phyloP scores from a whole-genome alignment of 139 green algal species.

The Chlorella sp. region DNA sequence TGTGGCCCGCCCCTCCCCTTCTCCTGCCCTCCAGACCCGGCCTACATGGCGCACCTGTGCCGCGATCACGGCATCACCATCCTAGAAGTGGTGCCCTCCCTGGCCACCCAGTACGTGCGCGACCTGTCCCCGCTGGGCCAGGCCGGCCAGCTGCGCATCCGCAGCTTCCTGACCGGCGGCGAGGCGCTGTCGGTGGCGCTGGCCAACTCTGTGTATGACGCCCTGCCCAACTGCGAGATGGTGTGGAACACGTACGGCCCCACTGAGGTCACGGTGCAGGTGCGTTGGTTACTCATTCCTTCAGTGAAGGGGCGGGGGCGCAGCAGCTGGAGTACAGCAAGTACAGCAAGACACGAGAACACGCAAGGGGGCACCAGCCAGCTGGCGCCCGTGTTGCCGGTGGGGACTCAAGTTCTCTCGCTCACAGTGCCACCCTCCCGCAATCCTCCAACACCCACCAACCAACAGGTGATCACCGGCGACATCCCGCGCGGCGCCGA shows the following conservation, averaged over 20 bases:
- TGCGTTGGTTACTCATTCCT: too few relatives aligned
- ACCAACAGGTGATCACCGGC: constrained; percentile 23
- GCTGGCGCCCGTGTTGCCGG: too few relatives aligned
- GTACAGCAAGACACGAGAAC: too few relatives aligned
- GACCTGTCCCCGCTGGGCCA: not conserved
- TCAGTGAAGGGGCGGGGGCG: too few relatives aligned
- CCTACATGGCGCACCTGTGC: constrained; percentile 30
- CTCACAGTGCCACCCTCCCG: too few relatives aligned
- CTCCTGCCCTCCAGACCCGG: constrained; percentile 2
- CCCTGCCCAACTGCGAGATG: not conserved
- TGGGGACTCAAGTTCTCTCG: too few relatives aligned
- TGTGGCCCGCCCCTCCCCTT: too few relatives aligned
- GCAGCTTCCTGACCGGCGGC: constrained; percentile 6
- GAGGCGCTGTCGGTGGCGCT: constrained; percentile 15
- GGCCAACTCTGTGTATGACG: not conserved
- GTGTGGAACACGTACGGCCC: constrained; percentile 52
- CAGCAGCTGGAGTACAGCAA: too few relatives aligned
- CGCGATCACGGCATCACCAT: constrained; percentile 24
- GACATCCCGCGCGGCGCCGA: not conserved
- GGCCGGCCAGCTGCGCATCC: not conserved
- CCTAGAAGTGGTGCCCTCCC: constrained; percentile 14
- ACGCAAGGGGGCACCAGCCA: too few relatives aligned
- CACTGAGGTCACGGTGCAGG: constrained; percentile 49
- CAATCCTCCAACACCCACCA: too few relatives aligned
- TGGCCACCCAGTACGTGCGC: constrained; percentile 3